These are phyloP conservation scores for Lepidium sativum DNA, from an alignment of 345 rosid genomes.

Conservation along the genomic window DNA sequence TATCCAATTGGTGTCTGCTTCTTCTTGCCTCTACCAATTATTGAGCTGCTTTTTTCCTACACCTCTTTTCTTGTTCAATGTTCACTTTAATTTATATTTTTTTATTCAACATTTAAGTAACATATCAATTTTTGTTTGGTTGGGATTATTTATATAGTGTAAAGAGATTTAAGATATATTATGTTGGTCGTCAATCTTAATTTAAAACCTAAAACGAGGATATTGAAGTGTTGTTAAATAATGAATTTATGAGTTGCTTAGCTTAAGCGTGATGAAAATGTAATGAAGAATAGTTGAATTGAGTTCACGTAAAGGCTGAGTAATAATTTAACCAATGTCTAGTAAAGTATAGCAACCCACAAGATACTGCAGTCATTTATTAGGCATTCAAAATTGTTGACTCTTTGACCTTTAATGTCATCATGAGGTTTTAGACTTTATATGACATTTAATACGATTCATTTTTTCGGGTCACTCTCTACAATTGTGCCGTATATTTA, in stretches of 20 bases:
- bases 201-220: not conserved
- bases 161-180: not conserved
- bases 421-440: not conserved
- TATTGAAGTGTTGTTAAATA: not conserved
- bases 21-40: slow-evolving; percentile 26
- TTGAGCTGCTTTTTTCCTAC: slow-evolving; percentile 14
- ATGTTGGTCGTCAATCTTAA: slow-evolving; percentile 1
- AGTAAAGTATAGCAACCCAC: slow-evolving; percentile 2
- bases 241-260: slow-evolving; percentile 17
- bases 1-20: slow-evolving; percentile 17
- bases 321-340: not conserved
- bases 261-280: slow-evolving; percentile 25
- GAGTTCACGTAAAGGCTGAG: slow-evolving; percentile 28
- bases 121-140: not conserved
- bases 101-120: not conserved
- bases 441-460: not conserved
- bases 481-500: not conserved
- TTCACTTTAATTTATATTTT: not conserved
- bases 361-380: slow-evolving; percentile 11
- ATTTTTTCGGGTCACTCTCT: not conserved
- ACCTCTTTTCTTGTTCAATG: slow-evolving; percentile 14
- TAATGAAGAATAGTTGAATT: slow-evolving; percentile 9
- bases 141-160: not conserved
- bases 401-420: not conserved
- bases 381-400: not conserved